These are phyloP conservation scores for Sugiyamaella chiloensis DNA, from an alignment of 805 yeast species.

Conservation along the genomic window DNA sequence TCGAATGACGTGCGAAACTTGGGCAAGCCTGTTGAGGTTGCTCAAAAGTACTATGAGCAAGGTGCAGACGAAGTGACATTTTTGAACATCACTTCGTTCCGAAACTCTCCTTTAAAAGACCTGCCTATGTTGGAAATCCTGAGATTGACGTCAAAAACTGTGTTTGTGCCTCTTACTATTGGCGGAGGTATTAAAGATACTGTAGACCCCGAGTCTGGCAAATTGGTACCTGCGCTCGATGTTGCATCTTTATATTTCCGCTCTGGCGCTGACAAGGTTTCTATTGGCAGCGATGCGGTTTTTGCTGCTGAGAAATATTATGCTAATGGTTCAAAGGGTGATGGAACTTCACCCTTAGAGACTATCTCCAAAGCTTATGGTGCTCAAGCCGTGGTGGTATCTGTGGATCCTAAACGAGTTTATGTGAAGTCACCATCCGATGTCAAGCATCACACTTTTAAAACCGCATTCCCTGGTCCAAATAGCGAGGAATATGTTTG, in stretches of 20 bases:
- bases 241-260: conserved; percentile 90
- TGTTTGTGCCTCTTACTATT: conserved; percentile 94
- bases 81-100: conserved; percentile 89
- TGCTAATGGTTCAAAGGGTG: conserved; percentile 50
- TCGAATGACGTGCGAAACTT: conserved; percentile 73
- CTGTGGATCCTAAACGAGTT: conserved; percentile 94
- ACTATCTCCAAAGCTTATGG: conserved; percentile 91
- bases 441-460: conserved; percentile 60
- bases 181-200: conserved; percentile 98
- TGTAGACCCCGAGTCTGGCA: conserved; percentile 74
- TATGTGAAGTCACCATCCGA: conserved; percentile 63
- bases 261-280: conserved; percentile 97
- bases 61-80: conserved; percentile 98
- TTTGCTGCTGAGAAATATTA: conserved; percentile 81
- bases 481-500: conserved; percentile 85
- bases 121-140: conserved; percentile 95
- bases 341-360: conserved; percentile 87
- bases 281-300: conserved; percentile 98
- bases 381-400: conserved; percentile 94
- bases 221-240: conserved; percentile 73
- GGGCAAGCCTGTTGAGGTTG: conserved; percentile 95
- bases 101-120: conserved; percentile 89
- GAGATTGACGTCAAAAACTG: conserved; percentile 75
- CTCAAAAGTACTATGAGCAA: conserved; percentile 82
- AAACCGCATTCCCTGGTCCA: conserved; percentile 72